Evolutionary conservation across 116 monocot species (phyloP).

Genomic region (Trichopus zeylanicus): DNA sequence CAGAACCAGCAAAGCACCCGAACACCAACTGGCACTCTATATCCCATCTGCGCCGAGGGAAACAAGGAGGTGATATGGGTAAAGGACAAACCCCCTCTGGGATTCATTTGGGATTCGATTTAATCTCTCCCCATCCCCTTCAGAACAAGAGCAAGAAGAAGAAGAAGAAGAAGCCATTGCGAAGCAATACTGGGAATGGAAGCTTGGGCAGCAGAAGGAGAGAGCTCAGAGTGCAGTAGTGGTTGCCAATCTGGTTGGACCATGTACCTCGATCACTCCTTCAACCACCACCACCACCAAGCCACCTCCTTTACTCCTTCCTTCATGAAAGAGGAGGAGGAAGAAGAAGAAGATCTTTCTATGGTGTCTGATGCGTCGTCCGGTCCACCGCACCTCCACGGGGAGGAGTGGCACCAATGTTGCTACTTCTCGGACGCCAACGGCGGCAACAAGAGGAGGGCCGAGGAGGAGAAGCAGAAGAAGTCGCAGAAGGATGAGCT

Average conservation of each 20-base stretch:
- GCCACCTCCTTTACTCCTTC: no score
- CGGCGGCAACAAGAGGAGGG: slow-evolving; percentile 46
- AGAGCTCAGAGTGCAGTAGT: slow-evolving; percentile 66
- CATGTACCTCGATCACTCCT: slow-evolving; percentile 64
- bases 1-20: slow-evolving; percentile 17
- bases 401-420: slow-evolving; percentile 15
- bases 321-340: slow-evolving; percentile 16
- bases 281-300: slow-evolving; percentile 11
- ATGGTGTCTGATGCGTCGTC: slow-evolving; percentile 97
- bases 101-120: slow-evolving; percentile 20
- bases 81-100: slow-evolving; percentile 37
- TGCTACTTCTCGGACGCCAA: slow-evolving; percentile 6
- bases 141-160: slow-evolving; percentile 6
- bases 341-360: slow-evolving; percentile 67
- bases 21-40: slow-evolving; percentile 57
- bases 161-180: background rate
- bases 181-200: slow-evolving; percentile 6
- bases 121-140: background rate
- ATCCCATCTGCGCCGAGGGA: slow-evolving; percentile 40
- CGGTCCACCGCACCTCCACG: slow-evolving; percentile 61
- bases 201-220: slow-evolving; percentile 16
- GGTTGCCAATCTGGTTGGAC: slow-evolving; percentile 97
- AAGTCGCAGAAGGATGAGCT: slow-evolving; percentile 1
- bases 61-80: slow-evolving; percentile 19
- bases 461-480: slow-evolving; percentile 12